These are phyloP conservation scores for Pythium insidiosum DNA, from an alignment of 352 stramenopile species.

Conservation along the genomic window DNA sequence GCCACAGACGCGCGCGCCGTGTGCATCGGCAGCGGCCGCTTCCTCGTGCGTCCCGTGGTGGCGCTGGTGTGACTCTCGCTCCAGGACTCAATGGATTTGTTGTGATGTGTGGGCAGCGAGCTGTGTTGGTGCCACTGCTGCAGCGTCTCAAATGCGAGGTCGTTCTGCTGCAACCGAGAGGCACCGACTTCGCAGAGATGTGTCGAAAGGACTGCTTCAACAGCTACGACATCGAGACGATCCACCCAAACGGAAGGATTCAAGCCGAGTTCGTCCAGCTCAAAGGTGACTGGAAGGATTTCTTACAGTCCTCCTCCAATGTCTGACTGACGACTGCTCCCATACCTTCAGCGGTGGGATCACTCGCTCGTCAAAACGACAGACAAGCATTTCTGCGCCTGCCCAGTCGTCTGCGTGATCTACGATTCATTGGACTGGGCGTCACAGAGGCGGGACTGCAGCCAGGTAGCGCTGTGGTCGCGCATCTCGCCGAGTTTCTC, in stretches of 20 bases:
- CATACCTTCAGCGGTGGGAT: conserved; percentile 5
- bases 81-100: neutral
- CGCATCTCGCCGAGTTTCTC: conserved; percentile 49
- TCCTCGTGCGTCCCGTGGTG: conserved; percentile 29
- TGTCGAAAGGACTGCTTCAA: conserved; percentile 16
- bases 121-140: conserved; percentile 48
- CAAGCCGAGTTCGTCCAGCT: conserved; percentile 22
- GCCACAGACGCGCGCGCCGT: conserved; percentile 15
- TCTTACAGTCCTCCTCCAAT: neutral
- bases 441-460: conserved; percentile 48
- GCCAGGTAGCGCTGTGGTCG: conserved; percentile 20
- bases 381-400: conserved; percentile 8
- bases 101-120: conserved; percentile 19
- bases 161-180: conserved; percentile 47
- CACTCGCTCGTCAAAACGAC: conserved; percentile 5
- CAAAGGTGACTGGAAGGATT: conserved; percentile 3
- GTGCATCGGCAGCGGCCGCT: conserved; percentile 66
- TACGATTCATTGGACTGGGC: conserved; percentile 42
- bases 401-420: conserved; percentile 3
- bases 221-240: conserved; percentile 57
- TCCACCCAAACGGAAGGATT: conserved; percentile 31
- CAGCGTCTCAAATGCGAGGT: conserved; percentile 21
- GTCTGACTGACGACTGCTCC: neutral
- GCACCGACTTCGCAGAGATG: conserved; percentile 35
- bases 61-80: neutral